Conservation (phyloP, 139 green algal species). For the Raphidocelis subcapitata region DNA sequence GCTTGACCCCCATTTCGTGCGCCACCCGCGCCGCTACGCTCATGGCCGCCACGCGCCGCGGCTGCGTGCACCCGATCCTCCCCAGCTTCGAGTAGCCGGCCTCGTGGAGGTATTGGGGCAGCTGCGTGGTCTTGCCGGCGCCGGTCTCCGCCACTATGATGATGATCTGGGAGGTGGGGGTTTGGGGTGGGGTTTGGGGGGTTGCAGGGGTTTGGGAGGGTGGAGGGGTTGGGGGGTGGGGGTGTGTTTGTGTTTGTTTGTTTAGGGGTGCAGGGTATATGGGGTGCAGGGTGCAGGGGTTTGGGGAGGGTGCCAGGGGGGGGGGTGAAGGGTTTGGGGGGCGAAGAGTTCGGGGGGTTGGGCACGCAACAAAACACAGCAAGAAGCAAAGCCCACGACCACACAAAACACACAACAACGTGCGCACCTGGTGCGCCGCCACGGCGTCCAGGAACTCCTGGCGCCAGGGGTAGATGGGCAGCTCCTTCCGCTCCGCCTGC, state of each 20-base stretch:
- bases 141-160: conserved; percentile 98
- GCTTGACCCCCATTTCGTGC: conserved; percentile 90
- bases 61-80: conserved; percentile 89
- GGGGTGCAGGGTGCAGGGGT: too few relatives aligned
- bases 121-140: conserved; percentile 93
- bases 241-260: too few relatives aligned
- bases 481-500: conserved; percentile 61
- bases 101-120: conserved; percentile 98
- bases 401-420: too few relatives aligned
- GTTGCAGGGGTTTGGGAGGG: too few relatives aligned
- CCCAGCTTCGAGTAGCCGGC: conserved; percentile 86
- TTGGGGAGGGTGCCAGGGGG: too few relatives aligned
- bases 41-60: conserved; percentile 95
- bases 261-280: too few relatives aligned
- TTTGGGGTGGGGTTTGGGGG: too few relatives aligned
- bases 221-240: too few relatives aligned
- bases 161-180: conserved; percentile 65
- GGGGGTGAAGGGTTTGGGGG: too few relatives aligned
- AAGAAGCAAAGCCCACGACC: too few relatives aligned
- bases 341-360: too few relatives aligned
- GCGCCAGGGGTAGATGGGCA: conserved; percentile 90
- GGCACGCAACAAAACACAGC: too few relatives aligned
- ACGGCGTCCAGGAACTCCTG: conserved; percentile 76
- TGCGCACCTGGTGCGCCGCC: conserved; percentile 21
- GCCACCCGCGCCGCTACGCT: conserved; percentile 91